Base-by-base conservation (phyloP, 495 filamentous ascomycete genomes). In the Annulohypoxylon moriforme region DNA sequence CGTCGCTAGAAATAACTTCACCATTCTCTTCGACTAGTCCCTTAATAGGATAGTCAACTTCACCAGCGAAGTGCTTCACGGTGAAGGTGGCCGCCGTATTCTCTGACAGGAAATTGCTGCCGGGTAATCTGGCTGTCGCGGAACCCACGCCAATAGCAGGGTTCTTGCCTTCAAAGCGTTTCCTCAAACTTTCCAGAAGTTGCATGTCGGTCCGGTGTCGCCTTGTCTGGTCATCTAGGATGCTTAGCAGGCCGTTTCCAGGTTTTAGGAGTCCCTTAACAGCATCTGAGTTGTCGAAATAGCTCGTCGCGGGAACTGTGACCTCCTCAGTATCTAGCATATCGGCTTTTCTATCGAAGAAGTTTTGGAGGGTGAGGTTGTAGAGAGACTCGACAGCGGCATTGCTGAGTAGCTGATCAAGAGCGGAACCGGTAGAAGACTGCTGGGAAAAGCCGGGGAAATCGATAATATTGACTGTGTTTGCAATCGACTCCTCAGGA, bases 201-300 rank as follows among this genome's bases (percentile, higher is more conserved):
- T 98, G 95, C 77, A 90, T 84, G 70, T 98, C 96, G 3, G 90
- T 93, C 72, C 93, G 89, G 53, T 94, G 92, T 64, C 95, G 92
- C 40, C 91, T 89, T 16, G 92, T 97, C 79, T 99, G 96, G 76
- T 99, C 96, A 77, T 98, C 95, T 10, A 99, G 82, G 64, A 99
- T 99, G 81, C 92, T 93, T 42, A 99, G 85, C 29, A 99, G 79
- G 4, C 96, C 96, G 77, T 98, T 98, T 34, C 93, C 92, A 40
- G 92, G 86, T 80, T 99, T 99, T 67, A 98, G 81, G 33, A 99
- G 81, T 0, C 93, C 95, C 64, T 91, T 92, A 25, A 97, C 94
- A 27, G 94, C 93, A 77, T 98, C 96, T 0, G 91, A 92, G 80
- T 98, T 99, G 80, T 99, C 96, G 62, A 97, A 99, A 77, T 98